These are phyloP conservation scores for Curvularia sp. DNA, from an alignment of 2,329 filamentous ascomycete species.

Conservation along the genomic window DNA sequence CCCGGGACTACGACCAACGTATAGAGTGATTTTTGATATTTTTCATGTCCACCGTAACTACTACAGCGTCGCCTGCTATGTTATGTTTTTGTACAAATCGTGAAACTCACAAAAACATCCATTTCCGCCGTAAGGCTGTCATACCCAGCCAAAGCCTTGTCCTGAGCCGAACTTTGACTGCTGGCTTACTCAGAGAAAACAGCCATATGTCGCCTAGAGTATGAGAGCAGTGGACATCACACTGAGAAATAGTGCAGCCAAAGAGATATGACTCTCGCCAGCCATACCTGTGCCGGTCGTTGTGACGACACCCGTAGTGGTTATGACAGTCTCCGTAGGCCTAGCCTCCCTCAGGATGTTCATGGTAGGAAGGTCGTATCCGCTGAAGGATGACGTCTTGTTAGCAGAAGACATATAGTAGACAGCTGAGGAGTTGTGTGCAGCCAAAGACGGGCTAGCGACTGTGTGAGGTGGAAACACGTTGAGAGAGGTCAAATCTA, in stretches of 20 bases:
- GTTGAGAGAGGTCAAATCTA: neutral
- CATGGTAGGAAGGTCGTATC: slow-evolving; percentile 16
- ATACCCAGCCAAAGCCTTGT: neutral
- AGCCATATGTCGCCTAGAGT: slow-evolving; percentile 9
- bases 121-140: neutral
- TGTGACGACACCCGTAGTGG: neutral
- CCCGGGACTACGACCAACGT: neutral
- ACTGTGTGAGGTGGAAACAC: slow-evolving; percentile 1
- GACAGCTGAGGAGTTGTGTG: neutral
- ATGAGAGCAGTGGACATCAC: slow-evolving; percentile 12
- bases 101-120: neutral
- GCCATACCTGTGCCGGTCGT: slow-evolving; percentile 9
- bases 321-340: slow-evolving; percentile 1
- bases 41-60: neutral
- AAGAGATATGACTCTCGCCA: slow-evolving; percentile 10
- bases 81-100: neutral
- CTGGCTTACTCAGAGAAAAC: neutral
- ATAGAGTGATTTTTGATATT: neutral
- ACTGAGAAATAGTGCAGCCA: slow-evolving; percentile 14
- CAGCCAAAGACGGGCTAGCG: slow-evolving; percentile 8
- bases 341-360: slow-evolving; percentile 13
- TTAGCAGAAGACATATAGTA: neutral
- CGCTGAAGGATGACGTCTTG: slow-evolving; percentile 7
- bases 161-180: neutral
- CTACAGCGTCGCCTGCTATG: neutral